Percentiles rank a stretch among this genome's conserved stretches.
These are phyloP conservation scores for Nepenthes alata DNA, from an alignment of 179 eudicot species.

Conservation along the genomic window DNA sequence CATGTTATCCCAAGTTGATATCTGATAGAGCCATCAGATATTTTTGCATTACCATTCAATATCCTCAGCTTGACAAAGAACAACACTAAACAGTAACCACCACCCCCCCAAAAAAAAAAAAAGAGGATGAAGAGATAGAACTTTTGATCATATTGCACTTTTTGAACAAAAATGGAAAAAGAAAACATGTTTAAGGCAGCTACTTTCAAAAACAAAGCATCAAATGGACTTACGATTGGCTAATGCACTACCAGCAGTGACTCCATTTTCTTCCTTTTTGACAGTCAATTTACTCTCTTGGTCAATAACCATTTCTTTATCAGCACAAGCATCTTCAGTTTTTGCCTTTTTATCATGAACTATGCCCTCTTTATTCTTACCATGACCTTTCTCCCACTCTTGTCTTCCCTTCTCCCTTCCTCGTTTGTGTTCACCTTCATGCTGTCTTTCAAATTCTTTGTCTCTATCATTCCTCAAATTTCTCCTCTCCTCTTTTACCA, in stretches of 20 bases:
- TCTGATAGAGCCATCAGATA: no score
- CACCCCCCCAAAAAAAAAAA: not conserved
- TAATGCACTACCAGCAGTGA: constrained; percentile 31
- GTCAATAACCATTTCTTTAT: constrained; percentile 21
- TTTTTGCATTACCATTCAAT: no score
- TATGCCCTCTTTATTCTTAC: constrained; percentile 24
- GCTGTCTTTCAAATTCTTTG: constrained; percentile 51
- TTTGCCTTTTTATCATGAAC: constrained; percentile 39
- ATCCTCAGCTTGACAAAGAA: no score
- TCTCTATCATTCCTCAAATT: constrained; percentile 45
- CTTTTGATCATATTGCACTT: no score
- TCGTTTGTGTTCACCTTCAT: constrained; percentile 39
- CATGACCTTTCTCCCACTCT: constrained; percentile 41
- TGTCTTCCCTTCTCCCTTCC: constrained; percentile 34
- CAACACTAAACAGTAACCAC: not conserved
- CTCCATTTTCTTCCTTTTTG: constrained; percentile 37
- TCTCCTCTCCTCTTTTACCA: constrained; percentile 62
- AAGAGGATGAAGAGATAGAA: no score
- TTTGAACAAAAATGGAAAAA: no score
- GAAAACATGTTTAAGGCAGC: no score
- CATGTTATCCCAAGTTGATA: no score
- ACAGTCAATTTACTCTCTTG: constrained; percentile 28
- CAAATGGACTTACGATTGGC: not conserved
- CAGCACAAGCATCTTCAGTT: constrained; percentile 24
- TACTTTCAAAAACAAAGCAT: not conserved